Evolutionary conservation across 2,329 filamentous ascomycete genomes (phyloP), one percentile per base, ranked within the genome.

Genomic region (Aspergillus novofumigatus): DNA sequence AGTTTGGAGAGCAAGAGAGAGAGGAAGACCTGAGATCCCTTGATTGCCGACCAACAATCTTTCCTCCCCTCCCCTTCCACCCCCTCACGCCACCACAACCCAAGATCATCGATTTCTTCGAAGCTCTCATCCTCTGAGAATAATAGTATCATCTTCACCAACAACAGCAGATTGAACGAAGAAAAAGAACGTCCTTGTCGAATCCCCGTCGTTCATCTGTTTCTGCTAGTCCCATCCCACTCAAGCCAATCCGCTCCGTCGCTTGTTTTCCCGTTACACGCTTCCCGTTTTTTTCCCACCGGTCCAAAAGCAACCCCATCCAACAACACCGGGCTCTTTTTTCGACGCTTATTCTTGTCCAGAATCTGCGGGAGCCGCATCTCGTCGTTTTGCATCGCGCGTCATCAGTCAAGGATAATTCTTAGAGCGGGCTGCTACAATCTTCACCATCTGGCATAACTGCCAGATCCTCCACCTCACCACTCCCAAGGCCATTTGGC

Each of bases 401-500:
- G 59, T 61, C 54, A 45, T 57, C 53, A 48, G 51, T 54, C 50
- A 10, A 17, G 44, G 44, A 63, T 54, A 52, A 29, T 54, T 51
- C 51, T 59, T 51, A 56, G 59, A 66, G 62, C 59, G 61, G 44
- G 54, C 54, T 60, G 53, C 58, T 58, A 56, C 54, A 56, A 56
- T 67, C 49, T 47, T 58, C 52, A 59, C 60, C 58, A 32, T 66
- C 66, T 63, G 68, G 65, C 62, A 62, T 67, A 60, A 51, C 64
- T 59, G 62, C 65, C 66, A 66, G 65, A 68, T 63, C 52, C 44
- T 47, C 21, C 9, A 26, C 55, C 52, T 60, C 55, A 52, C 58
- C 57, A 49, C 50, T 57, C 51, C 51, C 63, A 59, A 65, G 70
- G 69, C 69, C 67, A 59, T 60, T 65, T 60, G 67, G 70, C 67